phyloP scores from a whole-genome alignment of 2,329 filamentous ascomycete species.

The Biscogniauxia mediterranea region DNA sequence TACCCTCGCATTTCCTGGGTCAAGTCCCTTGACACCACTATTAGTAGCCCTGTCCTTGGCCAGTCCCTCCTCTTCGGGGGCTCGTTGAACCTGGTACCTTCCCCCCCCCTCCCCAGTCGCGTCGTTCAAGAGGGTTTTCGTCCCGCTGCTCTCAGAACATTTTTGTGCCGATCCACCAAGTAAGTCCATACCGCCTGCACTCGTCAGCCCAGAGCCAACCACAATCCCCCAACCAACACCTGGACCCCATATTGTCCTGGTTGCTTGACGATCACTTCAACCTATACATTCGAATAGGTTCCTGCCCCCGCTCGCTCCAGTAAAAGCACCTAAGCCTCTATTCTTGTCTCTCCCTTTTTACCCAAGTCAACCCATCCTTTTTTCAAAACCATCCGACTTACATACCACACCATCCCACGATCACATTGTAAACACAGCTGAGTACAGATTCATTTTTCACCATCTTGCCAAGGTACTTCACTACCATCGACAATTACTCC shows the following conservation, averaged over 20 bases:
- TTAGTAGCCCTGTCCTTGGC: not conserved
- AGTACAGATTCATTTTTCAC: conserved; percentile 18
- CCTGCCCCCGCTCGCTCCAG: conserved; percentile 10
- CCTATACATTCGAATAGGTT: conserved; percentile 24
- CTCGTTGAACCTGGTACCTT: not conserved
- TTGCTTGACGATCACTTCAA: conserved; percentile 33
- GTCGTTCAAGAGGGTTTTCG: not conserved
- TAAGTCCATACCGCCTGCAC: not conserved
- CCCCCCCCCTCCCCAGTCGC: not conserved
- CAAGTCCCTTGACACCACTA: not conserved
- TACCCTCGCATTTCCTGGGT: not conserved
- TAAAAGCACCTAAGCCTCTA: conserved; percentile 15
- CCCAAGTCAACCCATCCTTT: conserved; percentile 19
- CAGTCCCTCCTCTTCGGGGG: not conserved
- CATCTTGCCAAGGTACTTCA: conserved; percentile 17
- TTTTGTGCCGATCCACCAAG: not conserved
- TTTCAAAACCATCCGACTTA: conserved; percentile 19
- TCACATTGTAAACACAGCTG: conserved; percentile 14
- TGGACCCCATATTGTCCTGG: conserved; percentile 21
- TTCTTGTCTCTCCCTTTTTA: conserved; percentile 24
- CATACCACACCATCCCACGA: conserved; percentile 20
- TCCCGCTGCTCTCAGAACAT: not conserved
- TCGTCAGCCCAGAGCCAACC: not conserved
- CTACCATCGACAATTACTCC: conserved; percentile 16
- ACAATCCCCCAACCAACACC: not conserved